These are phyloP conservation scores for Aspergillus quadricinctus DNA, from an alignment of 2,329 filamentous ascomycete species.

Conservation along the genomic window DNA sequence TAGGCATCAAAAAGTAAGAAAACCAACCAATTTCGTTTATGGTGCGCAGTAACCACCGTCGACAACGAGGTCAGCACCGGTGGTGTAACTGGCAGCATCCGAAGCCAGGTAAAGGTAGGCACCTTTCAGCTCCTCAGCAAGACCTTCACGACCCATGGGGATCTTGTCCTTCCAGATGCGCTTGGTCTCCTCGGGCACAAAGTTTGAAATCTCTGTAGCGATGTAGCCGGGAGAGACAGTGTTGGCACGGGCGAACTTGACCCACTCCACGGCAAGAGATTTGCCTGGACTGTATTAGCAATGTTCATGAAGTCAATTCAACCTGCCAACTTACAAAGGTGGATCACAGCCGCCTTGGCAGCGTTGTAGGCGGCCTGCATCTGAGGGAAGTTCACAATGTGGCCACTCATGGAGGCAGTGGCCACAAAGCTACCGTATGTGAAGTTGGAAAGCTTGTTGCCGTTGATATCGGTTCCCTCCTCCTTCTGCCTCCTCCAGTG, in stretches of 20 bases:
- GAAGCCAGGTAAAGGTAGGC: conserved; percentile 77
- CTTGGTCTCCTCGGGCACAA: conserved; percentile 63
- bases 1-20: too few relatives aligned
- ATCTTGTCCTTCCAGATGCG: conserved; percentile 73
- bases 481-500: conserved; percentile 68
- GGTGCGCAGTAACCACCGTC: conserved; percentile 64
- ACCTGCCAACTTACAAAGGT: conserved; percentile 42
- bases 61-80: conserved; percentile 67
- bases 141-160: conserved; percentile 72
- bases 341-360: conserved; percentile 60
- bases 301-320: conserved; percentile 25
- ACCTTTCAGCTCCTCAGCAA: conserved; percentile 72
- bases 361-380: conserved; percentile 70
- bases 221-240: conserved; percentile 73
- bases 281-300: conserved; percentile 46
- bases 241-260: conserved; percentile 68
- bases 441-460: conserved; percentile 58
- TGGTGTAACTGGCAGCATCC: conserved; percentile 79
- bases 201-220: conserved; percentile 65
- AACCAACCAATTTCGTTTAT: too few relatives aligned
- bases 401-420: conserved; percentile 73
- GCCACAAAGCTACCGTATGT: conserved; percentile 68
- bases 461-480: conserved; percentile 60
- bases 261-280: conserved; percentile 72
- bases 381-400: conserved; percentile 74